A percentile compares a stretch with the other conserved stretches of the same genome.
phyloP scores from a whole-genome alignment of 2,329 filamentous ascomycete species.

The Calycina herbarum region DNA sequence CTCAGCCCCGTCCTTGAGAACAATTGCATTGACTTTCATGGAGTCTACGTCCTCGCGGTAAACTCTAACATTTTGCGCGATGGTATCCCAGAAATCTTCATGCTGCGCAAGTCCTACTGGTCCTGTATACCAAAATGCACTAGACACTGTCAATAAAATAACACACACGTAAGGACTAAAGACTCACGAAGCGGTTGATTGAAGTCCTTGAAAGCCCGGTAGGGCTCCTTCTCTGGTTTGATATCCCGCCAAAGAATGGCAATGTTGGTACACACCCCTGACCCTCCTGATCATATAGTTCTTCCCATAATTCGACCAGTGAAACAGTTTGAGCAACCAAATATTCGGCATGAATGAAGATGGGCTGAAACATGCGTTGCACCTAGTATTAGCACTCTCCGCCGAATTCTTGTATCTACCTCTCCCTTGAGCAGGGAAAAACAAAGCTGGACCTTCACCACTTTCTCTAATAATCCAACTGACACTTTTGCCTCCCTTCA shows the following conservation, averaged over 20 bases:
- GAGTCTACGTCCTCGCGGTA: not conserved
- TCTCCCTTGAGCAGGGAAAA: not conserved
- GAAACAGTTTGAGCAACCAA: not conserved
- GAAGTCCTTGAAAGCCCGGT: not conserved
- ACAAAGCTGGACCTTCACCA: not conserved
- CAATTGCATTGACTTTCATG: not conserved
- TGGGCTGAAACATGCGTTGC: not conserved
- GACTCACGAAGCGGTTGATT: not conserved
- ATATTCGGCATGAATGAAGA: slow-evolving; percentile 2
- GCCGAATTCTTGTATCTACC: not conserved
- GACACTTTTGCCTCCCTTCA: slow-evolving; percentile 37
- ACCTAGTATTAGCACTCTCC: not conserved
- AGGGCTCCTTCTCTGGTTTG: not conserved
- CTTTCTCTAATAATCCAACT: slow-evolving; percentile 34
- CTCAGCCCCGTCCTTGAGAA: not conserved
- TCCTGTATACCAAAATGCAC: slow-evolving; percentile 43
- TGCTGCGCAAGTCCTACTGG: not conserved
- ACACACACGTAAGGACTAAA: slow-evolving; percentile 10
- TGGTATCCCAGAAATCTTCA: not conserved
- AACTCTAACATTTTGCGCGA: not conserved
- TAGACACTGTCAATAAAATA: not conserved
- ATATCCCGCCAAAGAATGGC: not conserved
- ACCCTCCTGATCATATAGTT: not conserved
- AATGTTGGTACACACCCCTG: not conserved
- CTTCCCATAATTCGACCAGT: not conserved